These are phyloP conservation scores for Solanum hybrid DNA, from an alignment of 305 asterid genomes.

Conservation along the genomic window DNA sequence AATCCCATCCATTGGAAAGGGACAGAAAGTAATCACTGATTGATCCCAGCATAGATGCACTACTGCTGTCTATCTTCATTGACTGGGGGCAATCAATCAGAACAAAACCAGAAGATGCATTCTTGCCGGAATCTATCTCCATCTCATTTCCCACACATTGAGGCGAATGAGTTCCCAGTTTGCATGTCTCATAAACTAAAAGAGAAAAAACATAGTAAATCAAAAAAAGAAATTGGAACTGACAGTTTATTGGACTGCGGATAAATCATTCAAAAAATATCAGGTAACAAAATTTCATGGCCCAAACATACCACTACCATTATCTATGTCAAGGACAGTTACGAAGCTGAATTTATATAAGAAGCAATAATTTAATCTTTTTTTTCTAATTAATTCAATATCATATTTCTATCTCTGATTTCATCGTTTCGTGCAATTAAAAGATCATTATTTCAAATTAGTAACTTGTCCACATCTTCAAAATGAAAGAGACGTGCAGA, in stretches of 20 bases:
- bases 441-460: background rate
- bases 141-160: conserved; percentile 79
- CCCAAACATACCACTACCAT: background rate
- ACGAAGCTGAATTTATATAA: background rate
- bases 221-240: background rate
- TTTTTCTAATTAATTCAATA: background rate
- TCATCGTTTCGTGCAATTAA: background rate
- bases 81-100: conserved; percentile 97
- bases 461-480: background rate
- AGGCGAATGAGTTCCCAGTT: conserved; percentile 89
- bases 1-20: conserved; percentile 99
- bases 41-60: conserved; percentile 94
- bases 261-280: background rate
- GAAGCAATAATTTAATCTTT: background rate
- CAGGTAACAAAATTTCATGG: background rate
- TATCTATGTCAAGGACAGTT: background rate
- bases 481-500: background rate
- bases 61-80: conserved; percentile 92
- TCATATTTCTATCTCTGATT: background rate
- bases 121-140: conserved; percentile 81
- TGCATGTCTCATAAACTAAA: conserved; percentile 93
- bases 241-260: background rate
- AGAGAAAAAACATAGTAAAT: conserved; percentile 7
- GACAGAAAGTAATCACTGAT: conserved; percentile 96
- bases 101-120: conserved; percentile 78